Evolutionary conservation across 139 green algal genomes (phyloP), one percentile per base, ranked within the genome.

Genomic region (Micractinium conductrix): DNA sequence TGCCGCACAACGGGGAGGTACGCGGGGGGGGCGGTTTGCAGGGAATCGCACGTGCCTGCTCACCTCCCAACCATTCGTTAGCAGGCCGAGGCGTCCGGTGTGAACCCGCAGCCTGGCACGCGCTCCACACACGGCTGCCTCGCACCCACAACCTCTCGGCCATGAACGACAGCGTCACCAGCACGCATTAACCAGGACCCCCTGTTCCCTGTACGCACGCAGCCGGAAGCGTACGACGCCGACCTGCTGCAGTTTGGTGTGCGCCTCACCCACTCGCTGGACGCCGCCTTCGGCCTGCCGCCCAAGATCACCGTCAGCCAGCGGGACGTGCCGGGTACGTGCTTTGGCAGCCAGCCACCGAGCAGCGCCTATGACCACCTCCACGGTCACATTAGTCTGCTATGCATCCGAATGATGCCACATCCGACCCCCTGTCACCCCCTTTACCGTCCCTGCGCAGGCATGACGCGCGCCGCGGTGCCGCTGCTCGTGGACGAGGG

Each of bases 241-340:
- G 44, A 63, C 50, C 71, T 93, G 45, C 76, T 94, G 44, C 4
- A 26, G 19, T 84, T 79, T 82, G 90, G 87, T 4, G 50, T 94
- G 26, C 60, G 89, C 19, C 28, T 92, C 9, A 90, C 88, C 2
- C 91, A 94, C 68, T 80, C 85, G 21, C 76, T 95, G 50, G 92
- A 95, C 72, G 65, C 65, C 14, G 24, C 33, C 2, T 93, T 91
- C 68, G 85, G 84, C 4, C 50, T 87, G 68, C 84, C 74, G 3
- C 78, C 78, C 43, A 95, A 94, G 70, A 62, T 67, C 21, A 58
- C 73, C 28, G 19, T 26, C 45, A 65, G 68, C n/a, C 91, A 95
- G 86, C 75, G 90, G 2, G 92, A 95, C 79, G 90, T 95, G 10
- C 91, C 91, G 16, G 92, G n/a, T n/a, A n/a, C n/a, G n/a, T n/a